Percentiles rank a stretch among this genome's conserved stretches.
These are phyloP conservation scores for Annona squamosa DNA, from an alignment of 164 flowering plant species.

Conservation along the genomic window DNA sequence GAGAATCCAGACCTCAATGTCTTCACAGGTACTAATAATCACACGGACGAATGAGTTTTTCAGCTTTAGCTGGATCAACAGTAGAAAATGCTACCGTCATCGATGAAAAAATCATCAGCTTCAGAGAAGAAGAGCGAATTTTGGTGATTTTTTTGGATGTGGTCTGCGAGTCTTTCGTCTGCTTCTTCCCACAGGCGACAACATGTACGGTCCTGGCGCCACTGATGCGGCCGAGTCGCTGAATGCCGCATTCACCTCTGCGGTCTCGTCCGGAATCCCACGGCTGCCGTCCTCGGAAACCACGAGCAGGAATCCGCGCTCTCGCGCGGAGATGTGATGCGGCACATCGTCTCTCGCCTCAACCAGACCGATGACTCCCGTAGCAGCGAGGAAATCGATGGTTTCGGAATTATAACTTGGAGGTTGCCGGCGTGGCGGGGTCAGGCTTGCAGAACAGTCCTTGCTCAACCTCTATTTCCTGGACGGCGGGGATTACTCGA, in stretches of 20 bases:
- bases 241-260: slow-evolving; percentile 74
- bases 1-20: slow-evolving; percentile 84
- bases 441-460: slow-evolving; percentile 59
- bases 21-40: slow-evolving; percentile 56
- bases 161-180: neutral
- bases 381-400: slow-evolving; percentile 44
- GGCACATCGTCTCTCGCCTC: slow-evolving; percentile 57
- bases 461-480: slow-evolving; percentile 79
- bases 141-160: too few relatives aligned
- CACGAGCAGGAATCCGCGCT: slow-evolving; percentile 84
- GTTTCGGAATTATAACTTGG: slow-evolving; percentile 85
- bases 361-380: slow-evolving; percentile 37
- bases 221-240: slow-evolving; percentile 57
- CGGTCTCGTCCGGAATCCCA: slow-evolving; percentile 54
- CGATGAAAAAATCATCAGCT: too few relatives aligned
- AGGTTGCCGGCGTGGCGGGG: slow-evolving; percentile 58
- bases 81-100: too few relatives aligned
- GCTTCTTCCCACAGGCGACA: slow-evolving; percentile 51
- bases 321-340: slow-evolving; percentile 80
- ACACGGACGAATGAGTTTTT: too few relatives aligned
- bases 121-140: too few relatives aligned
- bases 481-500: slow-evolving; percentile 95
- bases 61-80: too few relatives aligned
- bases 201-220: slow-evolving; percentile 64
- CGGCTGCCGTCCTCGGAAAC: slow-evolving; percentile 94